Base-by-base conservation (phyloP, 495 filamentous ascomycete species). In the Penicillium atrosanguineum region DNA sequence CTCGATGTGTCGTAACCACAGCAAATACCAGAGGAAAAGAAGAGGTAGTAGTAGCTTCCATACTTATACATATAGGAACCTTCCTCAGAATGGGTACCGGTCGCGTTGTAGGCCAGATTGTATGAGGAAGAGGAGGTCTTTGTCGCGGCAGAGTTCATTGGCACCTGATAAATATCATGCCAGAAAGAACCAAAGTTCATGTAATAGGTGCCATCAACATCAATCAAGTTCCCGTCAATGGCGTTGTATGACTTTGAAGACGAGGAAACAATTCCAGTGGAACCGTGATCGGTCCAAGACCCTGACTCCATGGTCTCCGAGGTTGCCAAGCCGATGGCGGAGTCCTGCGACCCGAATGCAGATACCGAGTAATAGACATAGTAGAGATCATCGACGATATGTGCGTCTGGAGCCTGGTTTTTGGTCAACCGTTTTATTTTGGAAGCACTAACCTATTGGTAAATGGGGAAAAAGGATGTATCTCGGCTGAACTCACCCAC, bases 131-230 rank as follows among this genome's bases (percentile, higher is more conserved):
- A 69, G 1, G 61, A 55, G 1, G 71, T 63, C 46, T 67, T 70
- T 18, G 64, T 81, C 7, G 77, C 69, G 1, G 69, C 61, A n/a
- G 69, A 57, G 34, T 64, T 75, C 79, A 89, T 78, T 6, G 75
- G 57, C 3, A 82, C 84, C 59, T 88, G 86, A 67, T 82, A 85
- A 44, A 89, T 73, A 56, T 85, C 83, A 7, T 73, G 67, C 87
- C 87, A 92, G 69, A 88, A 92, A 7, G 79, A 83, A 0, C 87
- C 87, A 45, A 87, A 92, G 45, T 74, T 83, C 54, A 91, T 71
- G 52, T 80, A 81, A 44, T 81, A 81, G 0, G 60, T 70, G 6
- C 74, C 75, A 12, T 68, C 71, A 7, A 64, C 65, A 4, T 69
- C 72, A 55, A 89, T 65, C 0, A 89, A 62, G 58, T 87, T 88